Percentiles rank a stretch among this genome's conserved stretches.
Conservation (phyloP, 2,329 filamentous ascomycete species). For the Cordyceps militaris region DNA sequence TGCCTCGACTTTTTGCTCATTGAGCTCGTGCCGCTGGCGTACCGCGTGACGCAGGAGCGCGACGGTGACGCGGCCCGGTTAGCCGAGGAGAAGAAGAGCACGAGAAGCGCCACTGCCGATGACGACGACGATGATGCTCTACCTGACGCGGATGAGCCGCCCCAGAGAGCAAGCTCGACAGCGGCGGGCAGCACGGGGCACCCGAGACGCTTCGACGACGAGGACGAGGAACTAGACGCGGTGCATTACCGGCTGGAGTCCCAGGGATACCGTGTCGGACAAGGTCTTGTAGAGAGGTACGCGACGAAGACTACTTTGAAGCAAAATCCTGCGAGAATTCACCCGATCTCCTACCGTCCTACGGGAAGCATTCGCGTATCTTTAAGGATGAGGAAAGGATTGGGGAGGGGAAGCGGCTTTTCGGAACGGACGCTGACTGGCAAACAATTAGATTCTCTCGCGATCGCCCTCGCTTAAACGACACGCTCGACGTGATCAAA, state of each 20-base stretch:
- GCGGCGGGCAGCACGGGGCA: neutral
- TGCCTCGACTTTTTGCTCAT: constrained; percentile 93
- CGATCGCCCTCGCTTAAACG: constrained; percentile 80
- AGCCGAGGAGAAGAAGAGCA: neutral
- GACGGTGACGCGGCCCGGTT: constrained; percentile 37
- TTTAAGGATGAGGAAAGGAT: no score
- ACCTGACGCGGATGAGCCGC: neutral
- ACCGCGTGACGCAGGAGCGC: constrained; percentile 72
- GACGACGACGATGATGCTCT: neutral
- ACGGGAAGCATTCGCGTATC: neutral
- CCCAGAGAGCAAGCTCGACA: neutral
- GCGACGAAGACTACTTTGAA: constrained; percentile 19
- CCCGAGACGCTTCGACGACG: constrained; percentile 37
- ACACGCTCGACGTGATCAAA: constrained; percentile 93
- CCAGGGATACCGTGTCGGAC: constrained; percentile 83
- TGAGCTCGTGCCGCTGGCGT: constrained; percentile 90
- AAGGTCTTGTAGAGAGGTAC: constrained; percentile 86
- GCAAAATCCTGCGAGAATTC: neutral
- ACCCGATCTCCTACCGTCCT: neutral
- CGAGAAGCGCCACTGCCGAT: constrained; percentile 7
- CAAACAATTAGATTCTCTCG: constrained; percentile 57
- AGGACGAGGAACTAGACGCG: constrained; percentile 77
- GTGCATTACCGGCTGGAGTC: constrained; percentile 78
- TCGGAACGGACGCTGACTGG: neutral
- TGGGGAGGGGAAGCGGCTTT: neutral